Conservation (phyloP, 75 land plant genomes). For the Selaginella tamariscina region DNA sequence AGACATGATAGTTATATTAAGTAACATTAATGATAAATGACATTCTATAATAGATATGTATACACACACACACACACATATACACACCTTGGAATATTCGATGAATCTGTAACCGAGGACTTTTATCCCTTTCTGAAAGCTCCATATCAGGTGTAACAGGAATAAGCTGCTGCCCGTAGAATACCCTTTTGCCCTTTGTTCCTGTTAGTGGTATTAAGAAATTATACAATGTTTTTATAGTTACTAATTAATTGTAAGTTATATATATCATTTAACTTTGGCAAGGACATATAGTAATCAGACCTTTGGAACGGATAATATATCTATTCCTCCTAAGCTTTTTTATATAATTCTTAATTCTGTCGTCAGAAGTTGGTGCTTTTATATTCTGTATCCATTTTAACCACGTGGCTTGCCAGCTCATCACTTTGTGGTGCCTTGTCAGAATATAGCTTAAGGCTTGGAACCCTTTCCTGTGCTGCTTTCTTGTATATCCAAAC, state of each 20-base stretch:
- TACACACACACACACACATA: too few species aligned
- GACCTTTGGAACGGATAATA: constrained; percentile 64
- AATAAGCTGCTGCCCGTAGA: constrained; percentile 82
- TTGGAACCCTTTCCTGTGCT: too few species aligned
- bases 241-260: too few species aligned
- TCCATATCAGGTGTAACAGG: constrained; percentile 59
- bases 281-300: too few species aligned
- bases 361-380: constrained; percentile 56
- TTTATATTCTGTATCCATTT: too few species aligned
- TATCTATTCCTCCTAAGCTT: constrained; percentile 46
- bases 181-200: constrained; percentile 79
- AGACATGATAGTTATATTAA: not conserved
- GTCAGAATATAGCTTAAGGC: constrained; percentile 76
- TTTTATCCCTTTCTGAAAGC: constrained; percentile 80
- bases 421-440: constrained; percentile 74
- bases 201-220: too few species aligned
- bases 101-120: constrained; percentile 66
- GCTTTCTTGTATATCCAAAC: too few species aligned
- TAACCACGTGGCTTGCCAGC: too few species aligned
- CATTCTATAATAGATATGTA: not conserved
- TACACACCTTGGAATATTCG: constrained; percentile 54
- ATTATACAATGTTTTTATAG: too few species aligned
- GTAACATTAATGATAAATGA: not conserved
- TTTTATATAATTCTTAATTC: constrained; percentile 78
- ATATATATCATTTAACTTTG: too few species aligned